Conservation (phyloP, 495 filamentous ascomycete species). For the Penicillium angulare region DNA sequence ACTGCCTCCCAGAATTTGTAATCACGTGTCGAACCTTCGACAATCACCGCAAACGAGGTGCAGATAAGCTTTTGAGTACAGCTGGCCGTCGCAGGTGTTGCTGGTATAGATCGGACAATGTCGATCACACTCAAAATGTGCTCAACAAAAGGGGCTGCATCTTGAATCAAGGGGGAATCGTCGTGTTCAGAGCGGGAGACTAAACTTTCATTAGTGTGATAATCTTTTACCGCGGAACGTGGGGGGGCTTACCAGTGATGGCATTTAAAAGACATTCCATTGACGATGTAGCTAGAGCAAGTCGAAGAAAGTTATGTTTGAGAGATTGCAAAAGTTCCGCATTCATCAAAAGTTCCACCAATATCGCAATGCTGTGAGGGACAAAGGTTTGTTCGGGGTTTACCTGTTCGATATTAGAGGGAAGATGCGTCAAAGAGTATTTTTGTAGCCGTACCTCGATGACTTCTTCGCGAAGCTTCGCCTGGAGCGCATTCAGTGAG, state of each 20-base stretch:
- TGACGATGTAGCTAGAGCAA: slow-evolving; percentile 32
- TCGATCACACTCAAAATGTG: slow-evolving; percentile 34
- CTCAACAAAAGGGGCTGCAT: slow-evolving; percentile 24
- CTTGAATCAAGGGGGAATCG: slow-evolving; percentile 12
- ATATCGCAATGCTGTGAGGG: slow-evolving; percentile 40
- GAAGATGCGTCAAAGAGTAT: neutral
- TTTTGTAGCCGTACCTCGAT: slow-evolving; percentile 11
- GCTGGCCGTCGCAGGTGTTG: slow-evolving; percentile 2
- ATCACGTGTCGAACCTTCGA: slow-evolving; percentile 64
- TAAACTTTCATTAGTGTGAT: slow-evolving; percentile 2
- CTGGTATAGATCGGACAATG: slow-evolving; percentile 16
- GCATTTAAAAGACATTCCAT: slow-evolving; percentile 39
- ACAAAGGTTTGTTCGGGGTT: slow-evolving; percentile 38
- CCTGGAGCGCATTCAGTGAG: slow-evolving; percentile 62
- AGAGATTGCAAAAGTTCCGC: slow-evolving; percentile 29
- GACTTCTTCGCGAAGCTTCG: slow-evolving; percentile 46
- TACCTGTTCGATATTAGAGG: no score
- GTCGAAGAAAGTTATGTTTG: slow-evolving; percentile 15
- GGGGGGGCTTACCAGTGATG: slow-evolving; percentile 8
- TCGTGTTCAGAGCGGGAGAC: slow-evolving; percentile 15
- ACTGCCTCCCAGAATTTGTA: slow-evolving; percentile 58
- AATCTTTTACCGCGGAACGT: neutral
- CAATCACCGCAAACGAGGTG: slow-evolving; percentile 58
- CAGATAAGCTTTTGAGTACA: slow-evolving; percentile 43
- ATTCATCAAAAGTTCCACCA: slow-evolving; percentile 41